Conservation (phyloP, 1,284 basidiomycete genomes). For the Mrakiaceae sp. region DNA sequence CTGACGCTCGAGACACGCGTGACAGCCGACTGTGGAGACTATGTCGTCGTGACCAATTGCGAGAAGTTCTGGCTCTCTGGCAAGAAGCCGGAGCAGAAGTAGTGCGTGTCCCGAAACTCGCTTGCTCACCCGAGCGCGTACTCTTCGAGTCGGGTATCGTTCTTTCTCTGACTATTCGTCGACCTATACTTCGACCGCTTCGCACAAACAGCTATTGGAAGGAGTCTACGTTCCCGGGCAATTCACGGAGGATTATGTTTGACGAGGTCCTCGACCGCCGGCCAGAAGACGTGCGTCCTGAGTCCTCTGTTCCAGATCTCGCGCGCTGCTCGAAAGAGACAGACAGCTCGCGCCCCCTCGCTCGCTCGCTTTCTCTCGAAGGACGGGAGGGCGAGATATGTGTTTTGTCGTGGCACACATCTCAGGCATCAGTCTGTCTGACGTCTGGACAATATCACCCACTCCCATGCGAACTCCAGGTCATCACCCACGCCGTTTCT, state of each 20-base stretch:
- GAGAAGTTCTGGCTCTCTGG: conserved; percentile 77
- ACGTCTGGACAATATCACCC: not conserved
- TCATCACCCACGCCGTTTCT: conserved; percentile 86
- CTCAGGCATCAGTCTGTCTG: not conserved
- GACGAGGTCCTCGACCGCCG: conserved; percentile 67
- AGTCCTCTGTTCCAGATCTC: not conserved
- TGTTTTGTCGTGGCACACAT: too few relatives aligned
- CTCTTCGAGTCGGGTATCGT: too few relatives aligned
- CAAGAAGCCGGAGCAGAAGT: conserved; percentile 71
- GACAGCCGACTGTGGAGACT: conserved; percentile 88
- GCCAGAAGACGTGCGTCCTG: conserved; percentile 71
- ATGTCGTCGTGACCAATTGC: conserved; percentile 91
- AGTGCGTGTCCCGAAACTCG: conserved; percentile 28
- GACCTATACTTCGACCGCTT: not conserved
- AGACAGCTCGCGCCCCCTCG: not conserved
- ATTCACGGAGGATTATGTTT: conserved; percentile 80
- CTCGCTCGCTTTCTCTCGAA: not conserved
- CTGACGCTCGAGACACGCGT: not conserved
- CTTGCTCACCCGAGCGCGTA: too few relatives aligned
- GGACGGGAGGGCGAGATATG: too few relatives aligned
- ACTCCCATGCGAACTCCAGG: conserved; percentile 41
- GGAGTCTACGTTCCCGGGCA: conserved; percentile 89
- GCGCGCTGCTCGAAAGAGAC: not conserved
- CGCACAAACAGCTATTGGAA: conserved; percentile 49
- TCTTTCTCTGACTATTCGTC: too few relatives aligned